A percentile compares a stretch with the other conserved stretches of the same genome.
phyloP scores from a whole-genome alignment of 805 yeast species.

The Wickerhamomyces queroliae region DNA sequence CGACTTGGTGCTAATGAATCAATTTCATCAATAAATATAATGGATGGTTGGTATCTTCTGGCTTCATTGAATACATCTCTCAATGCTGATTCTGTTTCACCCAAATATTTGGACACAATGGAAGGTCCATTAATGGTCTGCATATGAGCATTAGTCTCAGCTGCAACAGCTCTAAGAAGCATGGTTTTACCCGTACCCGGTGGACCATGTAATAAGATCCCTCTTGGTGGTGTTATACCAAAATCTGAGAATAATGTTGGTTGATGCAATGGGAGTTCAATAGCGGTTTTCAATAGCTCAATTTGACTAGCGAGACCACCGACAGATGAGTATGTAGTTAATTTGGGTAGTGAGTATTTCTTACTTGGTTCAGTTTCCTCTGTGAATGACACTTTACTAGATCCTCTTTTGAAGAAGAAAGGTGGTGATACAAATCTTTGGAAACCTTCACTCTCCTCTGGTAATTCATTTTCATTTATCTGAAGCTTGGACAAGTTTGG shows the following conservation, averaged over 20 bases:
- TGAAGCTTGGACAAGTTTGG: constrained; percentile 34
- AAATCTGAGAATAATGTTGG: constrained; percentile 76
- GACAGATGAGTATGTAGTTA: constrained; percentile 44
- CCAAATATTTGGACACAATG: constrained; percentile 86
- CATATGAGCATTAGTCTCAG: constrained; percentile 76
- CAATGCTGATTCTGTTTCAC: constrained; percentile 88
- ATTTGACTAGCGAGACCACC: constrained; percentile 79
- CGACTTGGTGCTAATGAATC: constrained; percentile 89
- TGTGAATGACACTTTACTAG: constrained; percentile 22
- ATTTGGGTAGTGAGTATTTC: constrained; percentile 39
- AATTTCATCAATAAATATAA: constrained; percentile 87
- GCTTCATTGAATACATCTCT: constrained; percentile 85
- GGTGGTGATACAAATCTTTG: constrained; percentile 39
- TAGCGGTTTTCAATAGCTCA: constrained; percentile 51
- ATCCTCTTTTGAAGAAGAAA: constrained; percentile 34
- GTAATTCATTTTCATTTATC: constrained; percentile 20
- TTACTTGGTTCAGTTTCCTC: constrained; percentile 22
- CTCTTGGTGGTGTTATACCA: constrained; percentile 90
- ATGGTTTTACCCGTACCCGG: constrained; percentile 97
- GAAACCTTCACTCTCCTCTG: constrained; percentile 9
- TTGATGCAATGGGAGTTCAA: constrained; percentile 74
- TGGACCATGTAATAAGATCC: constrained; percentile 90
- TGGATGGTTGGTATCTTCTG: constrained; percentile 74
- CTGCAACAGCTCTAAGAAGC: constrained; percentile 77
- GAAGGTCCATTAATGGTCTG: constrained; percentile 86